These are phyloP conservation scores for Coniferiporia sulphurascens DNA, from an alignment of 1,284 basidiomycete genomes.

Conservation along the genomic window DNA sequence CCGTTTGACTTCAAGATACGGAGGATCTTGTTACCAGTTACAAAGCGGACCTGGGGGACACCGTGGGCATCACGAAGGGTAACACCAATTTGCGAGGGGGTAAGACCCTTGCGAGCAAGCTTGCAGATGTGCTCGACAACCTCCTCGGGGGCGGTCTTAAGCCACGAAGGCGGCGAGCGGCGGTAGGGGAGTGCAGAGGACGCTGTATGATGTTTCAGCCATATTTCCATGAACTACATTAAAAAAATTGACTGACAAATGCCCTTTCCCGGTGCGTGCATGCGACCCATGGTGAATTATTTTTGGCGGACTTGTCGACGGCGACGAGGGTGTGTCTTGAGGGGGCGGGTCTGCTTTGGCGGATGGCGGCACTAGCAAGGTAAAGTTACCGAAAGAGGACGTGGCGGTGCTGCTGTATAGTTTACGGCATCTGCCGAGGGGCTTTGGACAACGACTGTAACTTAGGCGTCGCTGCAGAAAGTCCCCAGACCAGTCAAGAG, in stretches of 20 bases:
- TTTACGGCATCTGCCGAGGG: slow-evolving; percentile 3
- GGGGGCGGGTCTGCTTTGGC: background rate
- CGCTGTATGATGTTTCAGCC: slow-evolving; percentile 40
- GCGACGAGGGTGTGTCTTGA: slow-evolving; percentile 4
- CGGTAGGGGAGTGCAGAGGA: slow-evolving; percentile 98
- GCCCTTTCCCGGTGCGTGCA: slow-evolving; percentile 98
- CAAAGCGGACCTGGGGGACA: slow-evolving; percentile 94
- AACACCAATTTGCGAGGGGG: slow-evolving; percentile 98
- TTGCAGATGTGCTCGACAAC: slow-evolving; percentile 96
- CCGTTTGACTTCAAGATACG: slow-evolving; percentile 96
- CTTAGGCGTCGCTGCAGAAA: slow-evolving; percentile 4
- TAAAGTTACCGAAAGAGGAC: background rate
- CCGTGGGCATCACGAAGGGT: slow-evolving; percentile 97
- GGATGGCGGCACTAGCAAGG: background rate
- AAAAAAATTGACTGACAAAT: slow-evolving; percentile 61
- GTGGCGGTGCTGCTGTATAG: background rate
- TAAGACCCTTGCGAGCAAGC: slow-evolving; percentile 96
- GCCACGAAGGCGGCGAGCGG: slow-evolving; percentile 92
- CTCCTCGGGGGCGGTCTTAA: slow-evolving; percentile 94
- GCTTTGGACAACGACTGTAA: background rate
- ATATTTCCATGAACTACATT: background rate
- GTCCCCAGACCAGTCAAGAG: background rate
- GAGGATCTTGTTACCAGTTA: slow-evolving; percentile 99
- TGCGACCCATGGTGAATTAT: slow-evolving; percentile 75
- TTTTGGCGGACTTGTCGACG: slow-evolving; percentile 8